Evolutionary conservation across 345 rosid genomes (phyloP).

Genomic region (Clarkia xantiana): DNA sequence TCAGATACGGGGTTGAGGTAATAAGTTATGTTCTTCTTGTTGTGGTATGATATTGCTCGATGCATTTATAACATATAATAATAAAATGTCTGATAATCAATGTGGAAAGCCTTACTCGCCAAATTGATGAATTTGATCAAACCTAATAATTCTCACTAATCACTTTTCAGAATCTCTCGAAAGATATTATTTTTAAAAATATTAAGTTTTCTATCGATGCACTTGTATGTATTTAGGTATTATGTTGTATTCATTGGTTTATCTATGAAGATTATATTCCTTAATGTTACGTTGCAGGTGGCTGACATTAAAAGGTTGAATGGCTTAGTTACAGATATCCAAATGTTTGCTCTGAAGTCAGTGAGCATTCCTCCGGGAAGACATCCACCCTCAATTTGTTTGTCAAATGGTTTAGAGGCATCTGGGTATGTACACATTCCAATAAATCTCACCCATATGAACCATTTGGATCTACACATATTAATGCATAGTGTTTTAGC

Average conservation of each 20-base stretch:
- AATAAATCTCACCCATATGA: not conserved
- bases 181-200: too few relatives aligned
- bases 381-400: conserved; percentile 59
- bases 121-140: too few relatives aligned
- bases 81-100: not conserved
- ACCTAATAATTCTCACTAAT: too few relatives aligned
- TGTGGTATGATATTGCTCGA: not conserved
- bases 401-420: conserved; percentile 26
- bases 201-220: too few relatives aligned
- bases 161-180: too few relatives aligned
- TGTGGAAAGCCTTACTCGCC: not conserved
- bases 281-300: conserved; percentile 28
- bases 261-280: not conserved
- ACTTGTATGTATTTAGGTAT: too few relatives aligned
- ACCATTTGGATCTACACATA: not conserved
- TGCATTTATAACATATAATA: not conserved
- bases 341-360: conserved; percentile 74
- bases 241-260: not conserved
- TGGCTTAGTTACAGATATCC: conserved; percentile 73
- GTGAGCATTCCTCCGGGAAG: conserved; percentile 77
- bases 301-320: conserved; percentile 73
- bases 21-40: not conserved
- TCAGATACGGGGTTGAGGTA: conserved; percentile 86
- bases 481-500: not conserved
- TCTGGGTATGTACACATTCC: conserved; percentile 23